Evolutionary conservation across 257 asterid species (phyloP), one percentile per base, ranked within the genome.

Genomic region (Hygrophila difformis): DNA sequence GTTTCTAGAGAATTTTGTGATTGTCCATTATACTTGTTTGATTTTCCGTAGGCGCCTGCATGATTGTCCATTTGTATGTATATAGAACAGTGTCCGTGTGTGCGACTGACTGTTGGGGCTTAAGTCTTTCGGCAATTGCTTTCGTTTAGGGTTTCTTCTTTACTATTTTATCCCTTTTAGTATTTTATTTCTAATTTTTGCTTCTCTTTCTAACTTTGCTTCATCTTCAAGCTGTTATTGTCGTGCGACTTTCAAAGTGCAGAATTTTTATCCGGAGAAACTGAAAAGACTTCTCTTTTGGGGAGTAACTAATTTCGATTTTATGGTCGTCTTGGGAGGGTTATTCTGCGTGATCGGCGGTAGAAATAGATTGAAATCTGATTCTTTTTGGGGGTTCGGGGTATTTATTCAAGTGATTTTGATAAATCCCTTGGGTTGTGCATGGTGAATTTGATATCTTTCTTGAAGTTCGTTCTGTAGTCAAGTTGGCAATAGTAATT

Each of bases 11-110:
- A 24, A 26, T 23, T 58, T 24, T 40, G 34, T 45, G 44, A 28
- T 24, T 18, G 15, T 44, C 46, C 19, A 31, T 13, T 46, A 41
- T 8, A 23, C 8, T 33, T 43, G 7, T 38, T 31, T 43, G 26
- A 26, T 51, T 49, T 42, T 9, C 57, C 39, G 42, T 59, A 36
- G 49, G 45, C 62, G 56, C 34, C 44, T 66, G 71, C 63, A 53
- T 36, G 45, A n/a, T n/a, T 69, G 74, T 64, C 52, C 69, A 68
- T 51, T 41, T 44, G 44, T 59, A 36, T 56, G 51, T 56, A 43
- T 63, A 62, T 53, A 60, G 40, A 66, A 60, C 82, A 66, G 72
- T 69, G 55, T 64, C 64, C 66, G 71, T 65, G n/a, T n/a, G n/a
- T n/a, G n/a, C n/a, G n/a, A n/a, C n/a, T n/a, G 51, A 29, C 65